These are phyloP conservation scores for Lachancea cidri DNA, from an alignment of 805 yeast species.

Conservation along the genomic window DNA sequence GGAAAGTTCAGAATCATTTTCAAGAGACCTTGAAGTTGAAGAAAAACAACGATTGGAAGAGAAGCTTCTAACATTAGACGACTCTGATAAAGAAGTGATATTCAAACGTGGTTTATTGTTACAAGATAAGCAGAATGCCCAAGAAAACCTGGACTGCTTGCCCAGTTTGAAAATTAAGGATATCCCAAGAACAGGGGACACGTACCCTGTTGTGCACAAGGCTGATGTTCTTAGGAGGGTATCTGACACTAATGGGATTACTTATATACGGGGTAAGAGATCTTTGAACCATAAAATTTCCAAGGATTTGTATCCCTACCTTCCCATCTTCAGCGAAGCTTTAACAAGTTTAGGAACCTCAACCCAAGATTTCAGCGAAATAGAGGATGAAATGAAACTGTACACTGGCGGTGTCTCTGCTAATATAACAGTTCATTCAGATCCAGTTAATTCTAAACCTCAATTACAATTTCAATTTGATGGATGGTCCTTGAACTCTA, in stretches of 20 bases:
- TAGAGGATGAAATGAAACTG: slow-evolving; percentile 79
- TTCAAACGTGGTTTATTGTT: slow-evolving; percentile 55
- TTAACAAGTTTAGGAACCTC: slow-evolving; percentile 85
- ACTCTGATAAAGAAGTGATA: slow-evolving; percentile 52
- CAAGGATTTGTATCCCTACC: slow-evolving; percentile 53
- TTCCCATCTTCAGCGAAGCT: slow-evolving; percentile 75
- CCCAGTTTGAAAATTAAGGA: slow-evolving; percentile 76
- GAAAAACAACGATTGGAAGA: slow-evolving; percentile 50
- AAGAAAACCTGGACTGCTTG: slow-evolving; percentile 70
- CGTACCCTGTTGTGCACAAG: slow-evolving; percentile 33
- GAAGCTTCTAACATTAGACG: slow-evolving; percentile 42
- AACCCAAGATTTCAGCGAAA: slow-evolving; percentile 61
- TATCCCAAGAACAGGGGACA: slow-evolving; percentile 54
- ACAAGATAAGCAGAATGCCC: slow-evolving; percentile 56
- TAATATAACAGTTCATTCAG: slow-evolving; percentile 49
- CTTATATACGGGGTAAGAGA: slow-evolving; percentile 68
- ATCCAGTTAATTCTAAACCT: slow-evolving; percentile 48
- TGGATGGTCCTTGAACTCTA: slow-evolving; percentile 67
- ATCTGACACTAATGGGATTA: slow-evolving; percentile 75
- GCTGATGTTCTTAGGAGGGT: slow-evolving; percentile 41
- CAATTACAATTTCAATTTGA: slow-evolving; percentile 50
- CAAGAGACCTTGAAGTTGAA: slow-evolving; percentile 44
- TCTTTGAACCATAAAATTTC: slow-evolving; percentile 54
- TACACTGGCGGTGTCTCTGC: slow-evolving; percentile 81
- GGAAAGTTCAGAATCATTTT: slow-evolving; percentile 62